Evolutionary conservation across 2,329 filamentous ascomycete genomes (phyloP), one percentile per base, ranked within the genome.

Genomic region (Microdochium paspali): DNA sequence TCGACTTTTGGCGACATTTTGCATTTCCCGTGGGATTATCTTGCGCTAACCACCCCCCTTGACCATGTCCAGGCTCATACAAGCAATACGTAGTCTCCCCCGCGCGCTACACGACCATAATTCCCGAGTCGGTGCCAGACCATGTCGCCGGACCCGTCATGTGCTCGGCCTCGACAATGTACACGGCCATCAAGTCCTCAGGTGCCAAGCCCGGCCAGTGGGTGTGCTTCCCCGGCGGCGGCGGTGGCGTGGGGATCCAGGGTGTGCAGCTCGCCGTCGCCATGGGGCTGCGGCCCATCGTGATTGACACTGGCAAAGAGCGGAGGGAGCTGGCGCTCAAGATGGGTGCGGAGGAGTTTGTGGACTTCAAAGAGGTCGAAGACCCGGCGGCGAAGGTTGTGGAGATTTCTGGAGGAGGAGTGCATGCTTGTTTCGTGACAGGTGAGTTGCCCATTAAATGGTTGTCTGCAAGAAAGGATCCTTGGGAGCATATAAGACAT

Each of bases 31-130:
- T 35, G 31, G 13, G 28, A 30, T 15, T 15, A 9, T 30, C 28
- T n/a, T n/a, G 26, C 7, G 26, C 26, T 28, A 13, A 28, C 26
- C 7, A 28, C 13, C 13, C 7, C 26, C 7, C 26, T n/a, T n/a
- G n/a, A 28, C 21, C 13, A 10, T 7, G 6, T 15, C 15, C 25
- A 62, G 71, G 77, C 1, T 74, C 74, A 1, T 82, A 80, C 57
- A 73, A 79, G 59, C 74, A 82, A 58, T 83, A 82, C 57, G 62
- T 81, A 32, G 66, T 71, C 12, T 73, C 70, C 1, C 77, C 79
- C 1, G 77, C 75, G 13, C 67, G 73, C 46, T 77, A 79, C 54
- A 66, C 74, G 3, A 69, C 73, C 3, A 66, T 76, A 31, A 67
- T 73, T 1, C 65, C 76, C 0, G 73, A 73, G 13, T 68, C 68